phyloP scores from a whole-genome alignment of 2,329 filamentous ascomycete genomes.

The Incumbomyces lentus region DNA sequence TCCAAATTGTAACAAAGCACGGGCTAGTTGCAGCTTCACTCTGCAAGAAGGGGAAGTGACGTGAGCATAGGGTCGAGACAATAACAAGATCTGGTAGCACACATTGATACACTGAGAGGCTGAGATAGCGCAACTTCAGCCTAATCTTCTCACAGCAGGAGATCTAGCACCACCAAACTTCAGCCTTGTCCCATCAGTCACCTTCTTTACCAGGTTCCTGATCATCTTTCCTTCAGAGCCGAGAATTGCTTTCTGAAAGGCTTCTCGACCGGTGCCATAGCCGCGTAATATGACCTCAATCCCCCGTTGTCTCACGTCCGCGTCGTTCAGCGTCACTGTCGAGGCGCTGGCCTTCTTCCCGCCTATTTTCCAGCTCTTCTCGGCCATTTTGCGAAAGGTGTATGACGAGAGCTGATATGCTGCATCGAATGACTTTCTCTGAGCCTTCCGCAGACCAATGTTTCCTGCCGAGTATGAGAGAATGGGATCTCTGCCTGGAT shows the following conservation, averaged over 20 bases:
- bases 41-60: too few relatives aligned
- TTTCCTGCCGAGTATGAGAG: conserved; percentile 75
- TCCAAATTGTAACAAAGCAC: too few relatives aligned
- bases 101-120: not conserved
- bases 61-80: too few relatives aligned
- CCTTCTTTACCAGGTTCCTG: conserved; percentile 62
- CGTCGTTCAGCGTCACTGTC: conserved; percentile 62
- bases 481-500: conserved; percentile 67
- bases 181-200: conserved; percentile 76
- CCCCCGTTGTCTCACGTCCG: conserved; percentile 57
- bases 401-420: conserved; percentile 83
- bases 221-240: conserved; percentile 72
- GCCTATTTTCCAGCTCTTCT: conserved; percentile 64
- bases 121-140: conserved; percentile 29
- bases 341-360: conserved; percentile 51
- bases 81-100: too few relatives aligned
- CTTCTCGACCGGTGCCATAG: conserved; percentile 79
- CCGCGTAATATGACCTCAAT: conserved; percentile 76
- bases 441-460: conserved; percentile 78
- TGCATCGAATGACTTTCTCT: conserved; percentile 75
- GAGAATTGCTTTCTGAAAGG: conserved; percentile 78
- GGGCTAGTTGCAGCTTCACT: too few relatives aligned
- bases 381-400: conserved; percentile 72
- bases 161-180: conserved; percentile 95
- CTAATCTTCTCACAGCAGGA: conserved; percentile 70